Base-by-base conservation (phyloP, 2,329 filamentous ascomycete species). In the Amylocarpus encephaloides region DNA sequence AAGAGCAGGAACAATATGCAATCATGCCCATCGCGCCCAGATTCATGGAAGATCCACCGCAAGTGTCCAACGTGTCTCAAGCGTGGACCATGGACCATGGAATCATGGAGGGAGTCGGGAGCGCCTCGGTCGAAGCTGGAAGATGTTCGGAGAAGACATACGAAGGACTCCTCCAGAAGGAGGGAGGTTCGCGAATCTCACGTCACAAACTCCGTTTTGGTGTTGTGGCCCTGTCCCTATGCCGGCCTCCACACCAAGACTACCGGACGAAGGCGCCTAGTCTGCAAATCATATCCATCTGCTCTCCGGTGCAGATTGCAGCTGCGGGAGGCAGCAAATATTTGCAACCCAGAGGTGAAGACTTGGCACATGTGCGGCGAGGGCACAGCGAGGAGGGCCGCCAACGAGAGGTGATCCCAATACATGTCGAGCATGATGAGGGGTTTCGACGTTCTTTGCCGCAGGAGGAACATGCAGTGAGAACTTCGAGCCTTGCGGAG, bases 181-280 rank as follows among this genome's bases (percentile, higher is more conserved):
- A 40, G 22, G 30, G 49, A 40, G 22, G n/a, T 13, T 26, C 18
- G 30, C 36, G 33, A 40, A 43, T 53, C 52, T 51, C 49, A 52
- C 52, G 42, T 54, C 46, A 49, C 36, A 19, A 44, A 42, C 34
- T 26, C 40, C 40, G 44, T 33, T 46, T 33, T 45, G 47, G 22
- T 30, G 40, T 36, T 38, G 22, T 16, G n/a, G 22, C 33, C 35
- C 42, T 26, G 38, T 30, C 3, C 16, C 11, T 12, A 10, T 45
- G 38, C n/a, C 12, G 15, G 11, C n/a, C 29, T 45, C 15, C 6
- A 12, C 29, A 11, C 32, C 19, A 15, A 29, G 46, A 5, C 38
- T 26, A 26, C 22, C 7, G 22, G 22, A 26, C 22, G 6, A 11
- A 19, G 35, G 29, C 39, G n/a, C 9, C 33, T 36, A 15, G 32